Percentiles rank a stretch among this genome's conserved stretches.
phyloP scores from a whole-genome alignment of 108 stramenopile species.

The Poteriospumella lacustris region DNA sequence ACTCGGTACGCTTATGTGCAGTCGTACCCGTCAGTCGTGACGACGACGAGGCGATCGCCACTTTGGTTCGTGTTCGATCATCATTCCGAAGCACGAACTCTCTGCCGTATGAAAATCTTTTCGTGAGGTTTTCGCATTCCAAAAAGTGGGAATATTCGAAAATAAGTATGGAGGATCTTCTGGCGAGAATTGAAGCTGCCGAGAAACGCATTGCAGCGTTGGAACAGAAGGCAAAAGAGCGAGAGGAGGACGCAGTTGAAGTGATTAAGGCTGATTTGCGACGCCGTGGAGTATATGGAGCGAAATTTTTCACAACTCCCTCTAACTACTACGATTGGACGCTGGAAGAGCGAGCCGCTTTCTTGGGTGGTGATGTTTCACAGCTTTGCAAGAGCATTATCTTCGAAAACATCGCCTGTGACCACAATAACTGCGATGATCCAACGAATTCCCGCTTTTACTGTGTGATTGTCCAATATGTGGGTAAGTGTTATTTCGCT shows the following conservation, averaged over 20 bases:
- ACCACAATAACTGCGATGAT: neutral
- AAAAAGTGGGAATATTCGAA: too few relatives aligned
- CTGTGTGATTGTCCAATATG: conserved; percentile 28
- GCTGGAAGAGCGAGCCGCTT: conserved; percentile 3
- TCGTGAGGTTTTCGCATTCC: too few relatives aligned
- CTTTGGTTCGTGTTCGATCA: too few relatives aligned
- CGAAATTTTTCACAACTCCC: neutral
- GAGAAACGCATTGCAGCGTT: neutral
- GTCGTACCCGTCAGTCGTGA: too few relatives aligned
- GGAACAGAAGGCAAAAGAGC: neutral
- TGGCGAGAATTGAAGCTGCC: neutral
- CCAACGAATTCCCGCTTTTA: conserved; percentile 17
- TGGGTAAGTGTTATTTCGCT: neutral
- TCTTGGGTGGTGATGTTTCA: neutral
- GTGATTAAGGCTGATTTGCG: neutral
- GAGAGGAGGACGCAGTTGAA: neutral
- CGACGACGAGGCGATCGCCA: too few relatives aligned
- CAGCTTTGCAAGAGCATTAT: conserved; percentile 23
- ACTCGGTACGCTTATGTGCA: too few relatives aligned
- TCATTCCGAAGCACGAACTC: too few relatives aligned
- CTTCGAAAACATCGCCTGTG: conserved; percentile 13
- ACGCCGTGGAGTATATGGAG: neutral
- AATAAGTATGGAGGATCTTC: neutral
- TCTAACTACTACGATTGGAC: neutral
- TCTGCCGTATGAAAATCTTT: too few relatives aligned